phyloP scores from a whole-genome alignment of 2,329 filamentous ascomycete genomes.

The Sporothrix brunneoviolacea region DNA sequence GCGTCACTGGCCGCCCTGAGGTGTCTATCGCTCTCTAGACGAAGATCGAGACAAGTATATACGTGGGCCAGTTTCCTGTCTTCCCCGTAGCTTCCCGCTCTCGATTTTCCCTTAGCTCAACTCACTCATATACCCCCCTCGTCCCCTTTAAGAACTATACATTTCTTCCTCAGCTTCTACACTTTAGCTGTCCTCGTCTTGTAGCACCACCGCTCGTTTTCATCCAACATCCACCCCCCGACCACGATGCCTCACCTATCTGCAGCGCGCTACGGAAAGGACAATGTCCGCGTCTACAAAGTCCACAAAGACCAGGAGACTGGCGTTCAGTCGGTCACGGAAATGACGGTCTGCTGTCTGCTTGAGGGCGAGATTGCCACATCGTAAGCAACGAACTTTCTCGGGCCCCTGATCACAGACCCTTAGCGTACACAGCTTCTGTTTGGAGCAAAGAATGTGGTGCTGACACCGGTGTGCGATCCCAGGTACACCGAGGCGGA shows the following conservation, averaged over 20 bases:
- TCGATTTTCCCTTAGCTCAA: neutral
- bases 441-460: too few species aligned
- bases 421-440: too few species aligned
- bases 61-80: too few species aligned
- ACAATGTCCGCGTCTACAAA: slow-evolving; percentile 98
- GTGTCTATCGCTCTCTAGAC: slow-evolving; percentile 5
- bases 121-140: neutral
- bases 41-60: too few species aligned
- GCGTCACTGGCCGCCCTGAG: neutral
- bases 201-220: neutral
- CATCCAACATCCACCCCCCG: neutral
- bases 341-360: slow-evolving; percentile 91
- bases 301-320: slow-evolving; percentile 73
- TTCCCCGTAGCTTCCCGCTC: neutral
- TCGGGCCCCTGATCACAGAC: too few species aligned
- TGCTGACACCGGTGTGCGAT: neutral
- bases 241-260: slow-evolving; percentile 48
- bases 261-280: slow-evolving; percentile 78
- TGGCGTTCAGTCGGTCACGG: slow-evolving; percentile 75
- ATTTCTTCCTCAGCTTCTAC: neutral
- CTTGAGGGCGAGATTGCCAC: slow-evolving; percentile 87
- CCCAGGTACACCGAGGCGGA: slow-evolving; percentile 82
- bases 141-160: too few species aligned
- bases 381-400: slow-evolving; percentile 46
- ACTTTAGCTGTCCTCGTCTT: neutral